Percentiles rank a stretch among this genome's conserved stretches.
These are phyloP conservation scores for Cylindrotheca closterium DNA, from an alignment of 108 stramenopile species.

Conservation along the genomic window DNA sequence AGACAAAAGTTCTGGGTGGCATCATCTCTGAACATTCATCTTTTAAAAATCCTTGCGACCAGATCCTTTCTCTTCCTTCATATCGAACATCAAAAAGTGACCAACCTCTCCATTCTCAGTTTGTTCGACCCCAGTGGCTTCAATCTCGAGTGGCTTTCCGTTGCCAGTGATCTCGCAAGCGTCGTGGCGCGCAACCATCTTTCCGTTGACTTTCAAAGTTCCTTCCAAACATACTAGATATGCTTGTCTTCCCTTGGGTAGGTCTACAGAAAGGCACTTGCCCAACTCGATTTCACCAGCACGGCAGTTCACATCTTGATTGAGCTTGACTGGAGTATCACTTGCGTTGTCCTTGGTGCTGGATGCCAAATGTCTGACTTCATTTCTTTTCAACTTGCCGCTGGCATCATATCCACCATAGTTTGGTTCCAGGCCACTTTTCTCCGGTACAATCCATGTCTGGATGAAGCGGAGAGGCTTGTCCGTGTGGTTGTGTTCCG, in stretches of 20 bases:
- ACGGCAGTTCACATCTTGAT: conserved; percentile 66
- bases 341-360: conserved; percentile 20
- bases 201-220: conserved; percentile 39
- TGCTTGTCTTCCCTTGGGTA: conserved; percentile 51
- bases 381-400: conserved; percentile 25
- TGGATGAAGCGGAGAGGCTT: conserved; percentile 80
- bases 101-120: conserved; percentile 46
- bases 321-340: conserved; percentile 59
- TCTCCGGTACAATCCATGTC: conserved; percentile 73
- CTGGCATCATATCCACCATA: conserved; percentile 54
- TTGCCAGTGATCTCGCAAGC: conserved; percentile 45
- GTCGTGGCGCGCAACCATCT: conserved; percentile 47
- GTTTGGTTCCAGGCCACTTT: conserved; percentile 49
- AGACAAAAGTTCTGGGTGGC: too few species aligned
- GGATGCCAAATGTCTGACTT: conserved; percentile 65
- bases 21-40: too few species aligned
- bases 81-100: conserved; percentile 53
- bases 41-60: conserved; percentile 43
- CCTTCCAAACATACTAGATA: conserved; percentile 81
- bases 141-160: conserved; percentile 26
- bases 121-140: conserved; percentile 38
- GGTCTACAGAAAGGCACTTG: conserved; percentile 18
- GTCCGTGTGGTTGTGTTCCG: conserved; percentile 63
- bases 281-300: conserved; percentile 60
- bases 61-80: conserved; percentile 29